These are phyloP conservation scores for Yamadazyma siamensis DNA, from an alignment of 1,139 yeast species.

Conservation along the genomic window DNA sequence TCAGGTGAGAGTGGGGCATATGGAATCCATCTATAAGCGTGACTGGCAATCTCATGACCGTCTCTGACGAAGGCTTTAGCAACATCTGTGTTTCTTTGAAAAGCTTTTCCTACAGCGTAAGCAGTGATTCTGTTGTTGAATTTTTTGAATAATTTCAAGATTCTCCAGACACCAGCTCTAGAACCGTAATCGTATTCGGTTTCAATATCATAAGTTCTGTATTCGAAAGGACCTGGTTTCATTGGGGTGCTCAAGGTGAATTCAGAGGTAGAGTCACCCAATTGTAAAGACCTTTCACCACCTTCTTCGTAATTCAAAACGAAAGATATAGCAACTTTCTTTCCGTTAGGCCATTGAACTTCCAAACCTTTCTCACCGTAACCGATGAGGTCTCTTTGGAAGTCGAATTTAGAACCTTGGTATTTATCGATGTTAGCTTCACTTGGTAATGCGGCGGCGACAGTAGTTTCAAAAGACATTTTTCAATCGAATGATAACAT, in stretches of 20 bases:
- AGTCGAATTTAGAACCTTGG: conserved; percentile 13
- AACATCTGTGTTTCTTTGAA: conserved; percentile 25
- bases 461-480: too few species aligned
- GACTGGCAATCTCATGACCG: conserved; percentile 37
- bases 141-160: conserved; percentile 26
- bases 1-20: conserved; percentile 19
- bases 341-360: conserved; percentile 29
- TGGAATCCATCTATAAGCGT: conserved; percentile 36
- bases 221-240: conserved; percentile 15
- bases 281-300: conserved; percentile 27
- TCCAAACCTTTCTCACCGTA: conserved; percentile 30
- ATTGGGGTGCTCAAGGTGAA: conserved; percentile 17
- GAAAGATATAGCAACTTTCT: conserved; percentile 29
- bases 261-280: conserved; percentile 31
- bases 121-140: conserved; percentile 25
- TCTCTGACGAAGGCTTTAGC: conserved; percentile 30
- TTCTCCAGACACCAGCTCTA: conserved; percentile 34
- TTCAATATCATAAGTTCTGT: conserved; percentile 19
- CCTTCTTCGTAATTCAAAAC: conserved; percentile 37
- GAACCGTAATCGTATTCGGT: conserved; percentile 29
- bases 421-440: conserved; percentile 9
- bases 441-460: conserved; percentile 9
- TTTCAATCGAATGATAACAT: too few species aligned
- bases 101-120: conserved; percentile 37
- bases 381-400: conserved; percentile 26